Conservation (phyloP, 2,329 filamentous ascomycete species). For the Xylaria sp. region DNA sequence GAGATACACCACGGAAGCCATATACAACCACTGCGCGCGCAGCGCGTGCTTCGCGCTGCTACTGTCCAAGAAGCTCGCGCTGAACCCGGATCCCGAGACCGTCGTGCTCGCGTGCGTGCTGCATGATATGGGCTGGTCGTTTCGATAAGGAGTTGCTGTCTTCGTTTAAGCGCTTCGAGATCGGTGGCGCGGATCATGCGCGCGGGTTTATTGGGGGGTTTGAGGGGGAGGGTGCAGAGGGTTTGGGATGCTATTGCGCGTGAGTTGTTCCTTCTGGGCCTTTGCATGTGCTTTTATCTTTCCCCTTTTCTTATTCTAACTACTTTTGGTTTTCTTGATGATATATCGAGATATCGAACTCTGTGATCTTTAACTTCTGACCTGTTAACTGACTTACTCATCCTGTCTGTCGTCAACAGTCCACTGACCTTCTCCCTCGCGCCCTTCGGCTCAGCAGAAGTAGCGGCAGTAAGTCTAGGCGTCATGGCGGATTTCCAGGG, state of each 20-base stretch:
- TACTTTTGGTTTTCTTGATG: neutral
- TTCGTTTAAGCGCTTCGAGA: constrained; percentile 40
- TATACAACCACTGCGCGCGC: constrained; percentile 44
- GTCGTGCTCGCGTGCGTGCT: constrained; percentile 39
- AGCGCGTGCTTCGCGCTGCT: constrained; percentile 41
- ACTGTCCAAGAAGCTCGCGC: constrained; percentile 34
- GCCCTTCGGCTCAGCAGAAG: constrained; percentile 33
- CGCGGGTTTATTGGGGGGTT: constrained; percentile 20
- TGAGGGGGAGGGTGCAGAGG: constrained; percentile 17
- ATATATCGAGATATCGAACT: neutral
- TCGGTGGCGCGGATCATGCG: constrained; percentile 42
- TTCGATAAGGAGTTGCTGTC: constrained; percentile 24
- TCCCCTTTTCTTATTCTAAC: neutral
- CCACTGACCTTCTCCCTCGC: constrained; percentile 39
- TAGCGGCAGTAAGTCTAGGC: constrained; percentile 38
- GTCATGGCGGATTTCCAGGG: constrained; percentile 40
- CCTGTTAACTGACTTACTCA: too few relatives aligned
- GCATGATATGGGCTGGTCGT: constrained; percentile 43
- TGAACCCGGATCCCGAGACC: constrained; percentile 33
- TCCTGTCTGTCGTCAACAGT: constrained; percentile 28
- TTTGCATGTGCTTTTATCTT: neutral
- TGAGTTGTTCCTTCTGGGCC: neutral
- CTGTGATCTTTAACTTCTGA: neutral
- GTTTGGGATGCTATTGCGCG: constrained; percentile 36
- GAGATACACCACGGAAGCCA: constrained; percentile 34